Evolutionary conservation across 2,329 filamentous ascomycete species (phyloP).

Genomic region (Apiospora aurea): DNA sequence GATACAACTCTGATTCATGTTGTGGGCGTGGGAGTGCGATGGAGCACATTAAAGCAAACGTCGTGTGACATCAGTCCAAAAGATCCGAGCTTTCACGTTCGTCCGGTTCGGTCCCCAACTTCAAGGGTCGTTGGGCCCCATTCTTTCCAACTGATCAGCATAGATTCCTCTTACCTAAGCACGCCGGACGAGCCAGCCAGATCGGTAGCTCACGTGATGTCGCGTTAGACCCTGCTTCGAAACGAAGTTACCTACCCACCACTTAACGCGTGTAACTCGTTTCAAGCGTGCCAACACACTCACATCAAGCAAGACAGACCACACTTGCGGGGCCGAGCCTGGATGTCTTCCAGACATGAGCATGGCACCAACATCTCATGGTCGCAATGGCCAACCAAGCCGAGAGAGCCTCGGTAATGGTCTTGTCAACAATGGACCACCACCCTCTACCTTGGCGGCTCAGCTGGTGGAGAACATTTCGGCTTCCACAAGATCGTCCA

Average conservation of each 20-base stretch:
- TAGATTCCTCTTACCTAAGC: neutral
- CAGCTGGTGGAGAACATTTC: conserved; percentile 85
- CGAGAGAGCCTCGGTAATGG: conserved; percentile 36
- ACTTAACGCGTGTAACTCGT: conserved; percentile 14
- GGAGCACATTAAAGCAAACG: neutral
- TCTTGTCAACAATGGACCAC: conserved; percentile 45
- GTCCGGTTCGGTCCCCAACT: neutral
- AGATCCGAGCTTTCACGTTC: conserved; percentile 10
- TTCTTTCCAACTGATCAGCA: neutral
- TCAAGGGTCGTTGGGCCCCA: neutral
- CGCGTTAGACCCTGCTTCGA: conserved; percentile 5
- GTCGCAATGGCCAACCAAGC: conserved; percentile 35
- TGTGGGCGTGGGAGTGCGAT: conserved; percentile 9
- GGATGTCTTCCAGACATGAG: conserved; percentile 7
- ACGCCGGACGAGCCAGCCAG: no score
- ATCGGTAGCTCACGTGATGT: neutral
- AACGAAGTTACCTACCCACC: neutral
- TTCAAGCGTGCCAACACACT: neutral
- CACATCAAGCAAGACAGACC: neutral
- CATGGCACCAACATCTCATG: conserved; percentile 43
- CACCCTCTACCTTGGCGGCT: conserved; percentile 85
- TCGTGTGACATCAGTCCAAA: conserved; percentile 20
- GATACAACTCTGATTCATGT: conserved; percentile 9
- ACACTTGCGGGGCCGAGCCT: neutral
- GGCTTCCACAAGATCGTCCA: conserved; percentile 65